phyloP scores from a whole-genome alignment of 2,329 filamentous ascomycete species.

The Diaporthe vexans region DNA sequence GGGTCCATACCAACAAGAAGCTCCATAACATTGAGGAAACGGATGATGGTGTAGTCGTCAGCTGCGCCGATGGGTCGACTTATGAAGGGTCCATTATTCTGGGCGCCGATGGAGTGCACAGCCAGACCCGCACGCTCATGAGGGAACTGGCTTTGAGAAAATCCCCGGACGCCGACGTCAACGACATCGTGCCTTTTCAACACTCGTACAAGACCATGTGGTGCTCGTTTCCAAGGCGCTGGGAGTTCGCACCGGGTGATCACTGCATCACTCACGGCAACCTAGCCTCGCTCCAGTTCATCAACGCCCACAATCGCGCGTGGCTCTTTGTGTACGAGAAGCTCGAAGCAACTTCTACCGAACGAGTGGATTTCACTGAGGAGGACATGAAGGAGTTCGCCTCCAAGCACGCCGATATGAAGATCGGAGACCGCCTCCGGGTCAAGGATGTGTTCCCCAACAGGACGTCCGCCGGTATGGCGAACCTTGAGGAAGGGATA shows the following conservation, averaged over 20 bases:
- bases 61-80: slow-evolving; percentile 26
- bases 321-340: slow-evolving; percentile 54
- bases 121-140: slow-evolving; percentile 53
- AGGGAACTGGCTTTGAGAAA: slow-evolving; percentile 48
- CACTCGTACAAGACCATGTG: slow-evolving; percentile 53
- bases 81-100: slow-evolving; percentile 55
- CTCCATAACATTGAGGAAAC: slow-evolving; percentile 30
- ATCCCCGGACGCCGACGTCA: slow-evolving; percentile 11
- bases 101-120: slow-evolving; percentile 60
- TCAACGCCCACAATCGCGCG: slow-evolving; percentile 48
- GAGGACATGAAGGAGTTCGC: slow-evolving; percentile 48
- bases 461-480: slow-evolving; percentile 47
- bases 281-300: slow-evolving; percentile 47
- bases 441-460: slow-evolving; percentile 50
- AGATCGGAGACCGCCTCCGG: slow-evolving; percentile 46
- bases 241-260: slow-evolving; percentile 44
- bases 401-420: slow-evolving; percentile 47
- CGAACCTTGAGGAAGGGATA: slow-evolving; percentile 55
- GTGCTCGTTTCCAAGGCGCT: slow-evolving; percentile 49
- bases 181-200: slow-evolving; percentile 50
- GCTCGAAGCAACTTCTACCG: slow-evolving; percentile 46
- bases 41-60: slow-evolving; percentile 32
- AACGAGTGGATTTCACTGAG: slow-evolving; percentile 46
- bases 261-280: slow-evolving; percentile 51
- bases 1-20: slow-evolving; percentile 25